Conservation (phyloP, 495 filamentous ascomycete species). For the Aspergillus hancockii region DNA sequence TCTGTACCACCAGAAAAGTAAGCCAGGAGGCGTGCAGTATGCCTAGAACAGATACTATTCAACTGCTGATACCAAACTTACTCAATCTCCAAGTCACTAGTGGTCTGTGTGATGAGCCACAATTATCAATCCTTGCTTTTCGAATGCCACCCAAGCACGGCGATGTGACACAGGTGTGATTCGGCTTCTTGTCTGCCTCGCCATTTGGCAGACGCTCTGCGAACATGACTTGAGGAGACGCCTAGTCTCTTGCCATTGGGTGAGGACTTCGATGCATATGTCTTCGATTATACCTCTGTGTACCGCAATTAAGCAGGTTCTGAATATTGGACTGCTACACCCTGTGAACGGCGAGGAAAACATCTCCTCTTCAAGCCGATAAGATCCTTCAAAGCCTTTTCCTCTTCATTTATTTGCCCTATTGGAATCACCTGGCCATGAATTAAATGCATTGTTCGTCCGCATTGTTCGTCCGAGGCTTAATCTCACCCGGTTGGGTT, state of each 20-base stretch:
- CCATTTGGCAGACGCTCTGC: neutral
- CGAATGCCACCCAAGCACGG: neutral
- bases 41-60: neutral
- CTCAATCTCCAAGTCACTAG: neutral
- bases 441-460: neutral
- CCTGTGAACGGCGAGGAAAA: neutral
- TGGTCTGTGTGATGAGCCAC: neutral
- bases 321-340: neutral
- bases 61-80: neutral
- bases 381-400: neutral
- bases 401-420: neutral
- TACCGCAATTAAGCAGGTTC: neutral
- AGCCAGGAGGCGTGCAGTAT: neutral
- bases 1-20: neutral
- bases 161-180: neutral
- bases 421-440: neutral
- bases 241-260: neutral
- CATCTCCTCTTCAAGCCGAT: neutral
- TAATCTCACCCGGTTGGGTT: neutral
- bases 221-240: neutral
- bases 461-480: neutral
- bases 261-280: neutral
- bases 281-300: neutral
- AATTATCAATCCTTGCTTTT: neutral
- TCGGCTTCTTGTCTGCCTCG: neutral